Conservation (phyloP, 2,329 filamentous ascomycete genomes). For the Ilyonectria sp. region DNA sequence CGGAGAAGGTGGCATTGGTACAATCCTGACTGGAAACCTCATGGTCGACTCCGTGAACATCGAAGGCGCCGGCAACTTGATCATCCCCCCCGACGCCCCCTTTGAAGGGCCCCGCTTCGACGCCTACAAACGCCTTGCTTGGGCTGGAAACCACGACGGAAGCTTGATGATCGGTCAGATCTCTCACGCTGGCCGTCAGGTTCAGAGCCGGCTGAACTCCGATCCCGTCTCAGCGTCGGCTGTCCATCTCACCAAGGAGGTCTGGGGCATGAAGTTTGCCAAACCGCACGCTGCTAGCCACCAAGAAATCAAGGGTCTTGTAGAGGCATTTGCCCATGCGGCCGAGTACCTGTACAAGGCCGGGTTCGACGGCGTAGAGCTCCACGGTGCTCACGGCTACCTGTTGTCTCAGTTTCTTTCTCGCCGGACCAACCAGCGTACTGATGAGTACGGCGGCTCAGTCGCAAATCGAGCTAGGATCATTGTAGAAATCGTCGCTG, state of each 20-base stretch:
- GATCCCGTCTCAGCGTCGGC: slow-evolving; percentile 60
- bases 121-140: slow-evolving; percentile 70
- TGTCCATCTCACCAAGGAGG: slow-evolving; percentile 50
- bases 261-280: slow-evolving; percentile 53
- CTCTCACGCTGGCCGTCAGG: slow-evolving; percentile 62
- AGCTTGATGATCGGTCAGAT: slow-evolving; percentile 74
- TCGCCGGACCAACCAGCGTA: slow-evolving; percentile 64
- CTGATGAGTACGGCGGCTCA: slow-evolving; percentile 65
- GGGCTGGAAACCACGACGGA: slow-evolving; percentile 69
- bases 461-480: slow-evolving; percentile 61
- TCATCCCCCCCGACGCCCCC: slow-evolving; percentile 68
- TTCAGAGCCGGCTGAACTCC: slow-evolving; percentile 44
- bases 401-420: slow-evolving; percentile 69
- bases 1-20: slow-evolving; percentile 70
- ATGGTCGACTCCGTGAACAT: slow-evolving; percentile 75
- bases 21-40: slow-evolving; percentile 75
- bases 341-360: slow-evolving; percentile 73
- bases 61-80: slow-evolving; percentile 69
- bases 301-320: slow-evolving; percentile 69
- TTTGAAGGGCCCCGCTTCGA: slow-evolving; percentile 73
- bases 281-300: slow-evolving; percentile 68
- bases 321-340: slow-evolving; percentile 73
- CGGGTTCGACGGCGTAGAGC: slow-evolving; percentile 55
- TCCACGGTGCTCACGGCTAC: slow-evolving; percentile 71
- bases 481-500: slow-evolving; percentile 60